Percentiles rank a stretch among this genome's conserved stretches.
These are phyloP conservation scores for Daldinia grandis DNA, from an alignment of 495 filamentous ascomycete genomes.

Conservation along the genomic window DNA sequence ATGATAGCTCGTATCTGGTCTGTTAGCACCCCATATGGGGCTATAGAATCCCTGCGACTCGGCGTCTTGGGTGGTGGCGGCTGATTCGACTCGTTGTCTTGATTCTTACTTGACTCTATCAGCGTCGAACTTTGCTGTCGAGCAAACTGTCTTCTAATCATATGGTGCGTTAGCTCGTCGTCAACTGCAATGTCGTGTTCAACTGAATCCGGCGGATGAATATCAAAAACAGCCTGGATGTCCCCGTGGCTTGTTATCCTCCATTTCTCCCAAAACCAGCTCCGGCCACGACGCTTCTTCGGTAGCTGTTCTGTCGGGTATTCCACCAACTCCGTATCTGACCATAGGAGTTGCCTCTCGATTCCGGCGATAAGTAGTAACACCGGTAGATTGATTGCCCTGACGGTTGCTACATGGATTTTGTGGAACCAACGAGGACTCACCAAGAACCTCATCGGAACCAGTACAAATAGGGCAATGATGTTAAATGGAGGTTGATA, in stretches of 20 bases:
- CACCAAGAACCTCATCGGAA: slow-evolving; percentile 71
- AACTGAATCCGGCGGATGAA: slow-evolving; percentile 68
- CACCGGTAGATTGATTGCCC: slow-evolving; percentile 70
- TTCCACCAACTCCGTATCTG: slow-evolving; percentile 34
- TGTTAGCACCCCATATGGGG: slow-evolving; percentile 49
- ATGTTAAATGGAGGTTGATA: slow-evolving; percentile 80
- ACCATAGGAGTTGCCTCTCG: slow-evolving; percentile 63
- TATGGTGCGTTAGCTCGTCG: slow-evolving; percentile 59
- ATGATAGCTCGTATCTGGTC: slow-evolving; percentile 51
- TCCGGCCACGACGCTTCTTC: slow-evolving; percentile 42
- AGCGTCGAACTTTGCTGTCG: slow-evolving; percentile 45
- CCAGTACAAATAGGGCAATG: slow-evolving; percentile 67
- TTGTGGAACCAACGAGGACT: slow-evolving; percentile 80
- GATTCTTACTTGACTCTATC: slow-evolving; percentile 31
- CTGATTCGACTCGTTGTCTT: slow-evolving; percentile 21
- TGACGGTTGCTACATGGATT: slow-evolving; percentile 72
- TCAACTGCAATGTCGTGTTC: slow-evolving; percentile 63
- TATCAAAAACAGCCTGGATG: slow-evolving; percentile 72
- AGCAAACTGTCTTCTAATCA: slow-evolving; percentile 59
- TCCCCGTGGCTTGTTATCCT: slow-evolving; percentile 68
- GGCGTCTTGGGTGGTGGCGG: slow-evolving; percentile 34
- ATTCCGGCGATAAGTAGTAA: slow-evolving; percentile 66
- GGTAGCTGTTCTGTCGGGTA: slow-evolving; percentile 35
- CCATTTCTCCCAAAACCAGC: slow-evolving; percentile 57
- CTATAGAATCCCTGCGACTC: slow-evolving; percentile 57